A percentile compares a stretch with the other conserved stretches of the same genome.
Evolutionary conservation across 2,329 filamentous ascomycete species (phyloP).

Genomic region (Alternaria rosae): DNA sequence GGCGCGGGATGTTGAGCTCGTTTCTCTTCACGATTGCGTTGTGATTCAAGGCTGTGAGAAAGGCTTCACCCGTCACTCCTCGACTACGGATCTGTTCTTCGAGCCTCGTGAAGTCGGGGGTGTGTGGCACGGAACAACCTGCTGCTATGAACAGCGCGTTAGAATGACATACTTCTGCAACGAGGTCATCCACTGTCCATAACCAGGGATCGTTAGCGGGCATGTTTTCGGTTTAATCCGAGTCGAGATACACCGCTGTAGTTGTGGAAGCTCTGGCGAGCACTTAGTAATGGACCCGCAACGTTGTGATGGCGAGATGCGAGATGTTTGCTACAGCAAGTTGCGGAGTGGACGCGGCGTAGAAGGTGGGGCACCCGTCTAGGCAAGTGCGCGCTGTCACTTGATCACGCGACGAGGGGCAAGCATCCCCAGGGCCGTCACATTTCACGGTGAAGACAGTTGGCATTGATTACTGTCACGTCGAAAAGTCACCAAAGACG

Average conservation of each 20-base stretch:
- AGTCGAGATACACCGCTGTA: not conserved
- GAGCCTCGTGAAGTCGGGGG: slow-evolving; percentile 62
- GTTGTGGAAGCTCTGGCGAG: not conserved
- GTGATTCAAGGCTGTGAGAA: slow-evolving; percentile 66
- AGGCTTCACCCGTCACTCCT: slow-evolving; percentile 69
- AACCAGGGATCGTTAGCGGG: slow-evolving; percentile 68
- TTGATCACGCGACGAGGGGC: slow-evolving; percentile 21
- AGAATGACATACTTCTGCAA: slow-evolving; percentile 68
- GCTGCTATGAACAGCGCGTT: slow-evolving; percentile 57
- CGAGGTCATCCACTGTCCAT: slow-evolving; percentile 75
- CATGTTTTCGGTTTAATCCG: not conserved
- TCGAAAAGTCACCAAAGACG: not conserved
- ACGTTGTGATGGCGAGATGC: not conserved
- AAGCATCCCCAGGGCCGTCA: not conserved
- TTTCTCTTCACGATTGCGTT: slow-evolving; percentile 59
- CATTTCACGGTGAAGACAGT: not conserved
- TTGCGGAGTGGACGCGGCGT: not conserved
- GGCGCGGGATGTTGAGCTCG: slow-evolving; percentile 58
- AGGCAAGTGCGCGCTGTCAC: slow-evolving; percentile 10
- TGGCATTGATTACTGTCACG: not conserved
- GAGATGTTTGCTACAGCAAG: not conserved
- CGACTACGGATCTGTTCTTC: slow-evolving; percentile 66
- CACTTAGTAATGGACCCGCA: not conserved
- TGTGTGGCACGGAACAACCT: slow-evolving; percentile 37
- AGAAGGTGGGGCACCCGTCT: not conserved